Conservation (phyloP, 306 rosid species). For the Lathyrus oleraceus region DNA sequence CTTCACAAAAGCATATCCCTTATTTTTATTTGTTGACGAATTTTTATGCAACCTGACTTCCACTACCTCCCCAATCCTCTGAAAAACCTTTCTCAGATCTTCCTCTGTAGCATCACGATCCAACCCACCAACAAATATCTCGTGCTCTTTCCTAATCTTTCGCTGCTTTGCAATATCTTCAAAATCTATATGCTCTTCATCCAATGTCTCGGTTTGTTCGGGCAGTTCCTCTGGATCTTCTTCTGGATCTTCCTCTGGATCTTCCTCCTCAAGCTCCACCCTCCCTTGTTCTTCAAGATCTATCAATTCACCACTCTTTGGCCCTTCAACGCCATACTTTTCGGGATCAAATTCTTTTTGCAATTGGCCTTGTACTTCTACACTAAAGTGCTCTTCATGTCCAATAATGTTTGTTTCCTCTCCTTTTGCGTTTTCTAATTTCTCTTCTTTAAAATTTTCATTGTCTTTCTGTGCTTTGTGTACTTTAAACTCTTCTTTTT, state of each 20-base stretch:
- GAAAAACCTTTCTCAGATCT: conserved; percentile 68
- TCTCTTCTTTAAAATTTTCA: conserved; percentile 34
- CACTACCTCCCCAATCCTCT: conserved; percentile 76
- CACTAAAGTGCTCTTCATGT: conserved; percentile 32
- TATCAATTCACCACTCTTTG: conserved; percentile 44
- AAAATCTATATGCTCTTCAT: conserved; percentile 55
- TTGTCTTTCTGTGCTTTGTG: conserved; percentile 15
- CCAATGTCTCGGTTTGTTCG: conserved; percentile 47
- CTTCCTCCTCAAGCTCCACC: conserved; percentile 51
- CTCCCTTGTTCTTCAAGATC: conserved; percentile 55
- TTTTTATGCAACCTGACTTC: conserved; percentile 74
- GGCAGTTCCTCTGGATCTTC: conserved; percentile 48
- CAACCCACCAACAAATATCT: conserved; percentile 80
- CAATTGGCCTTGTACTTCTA: conserved; percentile 37
- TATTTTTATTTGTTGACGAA: conserved; percentile 61
- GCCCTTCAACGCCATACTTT: conserved; percentile 37
- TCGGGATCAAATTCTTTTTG: conserved; percentile 36
- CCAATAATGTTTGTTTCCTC: conserved; percentile 37
- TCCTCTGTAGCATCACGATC: conserved; percentile 78
- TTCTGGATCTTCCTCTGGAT: conserved; percentile 52
- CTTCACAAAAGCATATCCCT: conserved; percentile 80
- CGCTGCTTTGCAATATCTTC: conserved; percentile 59
- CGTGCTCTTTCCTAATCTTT: conserved; percentile 64
- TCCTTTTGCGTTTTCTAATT: conserved; percentile 31
- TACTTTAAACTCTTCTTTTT: conserved; percentile 6